A percentile compares a stretch with the other conserved stretches of the same genome.
These are phyloP conservation scores for Zychaea mexicana DNA, from an alignment of 371 early-diverging fungal genomes.

Conservation along the genomic window DNA sequence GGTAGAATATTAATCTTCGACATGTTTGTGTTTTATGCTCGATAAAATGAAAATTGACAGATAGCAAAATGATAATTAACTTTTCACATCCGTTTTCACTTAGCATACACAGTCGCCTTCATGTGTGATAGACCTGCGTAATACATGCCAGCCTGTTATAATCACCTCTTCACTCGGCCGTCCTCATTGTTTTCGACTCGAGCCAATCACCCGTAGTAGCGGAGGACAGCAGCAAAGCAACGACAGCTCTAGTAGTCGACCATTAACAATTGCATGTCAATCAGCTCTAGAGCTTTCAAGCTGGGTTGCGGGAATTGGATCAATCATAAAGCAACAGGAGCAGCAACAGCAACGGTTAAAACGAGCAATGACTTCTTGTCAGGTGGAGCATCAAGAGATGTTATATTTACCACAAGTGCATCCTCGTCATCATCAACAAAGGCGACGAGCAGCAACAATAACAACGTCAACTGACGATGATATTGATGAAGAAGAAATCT, in stretches of 20 bases:
- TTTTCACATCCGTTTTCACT: not conserved
- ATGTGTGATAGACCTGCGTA: constrained; percentile 23
- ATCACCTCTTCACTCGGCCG: constrained; percentile 6
- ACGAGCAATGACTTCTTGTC: not conserved
- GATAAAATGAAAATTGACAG: not conserved
- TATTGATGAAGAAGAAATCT: not conserved
- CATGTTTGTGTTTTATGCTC: not conserved
- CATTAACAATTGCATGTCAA: constrained; percentile 31
- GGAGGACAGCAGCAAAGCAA: constrained; percentile 5
- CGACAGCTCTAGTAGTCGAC: not conserved
- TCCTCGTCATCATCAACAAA: too few species aligned
- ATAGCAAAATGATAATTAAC: not conserved
- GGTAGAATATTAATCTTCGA: constrained; percentile 2
- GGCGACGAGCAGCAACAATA: not conserved
- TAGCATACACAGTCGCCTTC: constrained; percentile 26
- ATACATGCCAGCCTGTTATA: constrained; percentile 17
- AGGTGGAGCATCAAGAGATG: too few species aligned
- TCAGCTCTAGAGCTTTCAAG: constrained; percentile 25
- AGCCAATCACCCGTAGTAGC: constrained; percentile 13
- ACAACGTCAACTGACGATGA: not conserved
- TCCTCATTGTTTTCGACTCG: constrained; percentile 29
- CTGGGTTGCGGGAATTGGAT: constrained; percentile 17
- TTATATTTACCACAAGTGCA: too few species aligned
- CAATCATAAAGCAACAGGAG: not conserved
- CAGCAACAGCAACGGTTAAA: not conserved